Evolutionary conservation across 768 basidiomycete species (phyloP).

Genomic region (Mycena polygramma): DNA sequence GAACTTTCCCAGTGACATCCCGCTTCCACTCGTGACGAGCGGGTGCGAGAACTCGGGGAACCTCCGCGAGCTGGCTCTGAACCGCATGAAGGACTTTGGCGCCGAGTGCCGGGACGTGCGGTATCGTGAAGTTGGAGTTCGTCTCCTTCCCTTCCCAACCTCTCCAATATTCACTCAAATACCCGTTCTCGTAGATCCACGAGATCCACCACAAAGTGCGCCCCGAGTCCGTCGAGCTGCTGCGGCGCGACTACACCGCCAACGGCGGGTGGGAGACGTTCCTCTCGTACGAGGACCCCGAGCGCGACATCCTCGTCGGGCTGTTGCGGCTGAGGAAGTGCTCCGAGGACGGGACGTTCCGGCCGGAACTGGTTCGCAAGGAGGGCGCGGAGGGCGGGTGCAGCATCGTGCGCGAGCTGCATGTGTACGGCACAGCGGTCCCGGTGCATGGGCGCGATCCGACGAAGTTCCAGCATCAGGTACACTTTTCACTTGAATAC

Average conservation of each 20-base stretch:
- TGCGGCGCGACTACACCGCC: constrained; percentile 94
- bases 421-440: constrained; percentile 98
- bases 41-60: constrained; percentile 99
- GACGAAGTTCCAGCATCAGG: constrained; percentile 98
- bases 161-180: constrained; percentile 25
- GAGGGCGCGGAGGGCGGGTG: constrained; percentile 82
- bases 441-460: constrained; percentile 98
- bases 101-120: constrained; percentile 97
- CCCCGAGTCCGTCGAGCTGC: constrained; percentile 94
- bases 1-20: constrained; percentile 81
- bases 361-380: constrained; percentile 86
- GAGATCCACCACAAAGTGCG: constrained; percentile 99
- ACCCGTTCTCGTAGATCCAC: constrained; percentile 75
- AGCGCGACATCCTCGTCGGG: constrained; percentile 95
- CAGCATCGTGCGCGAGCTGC: constrained; percentile 95
- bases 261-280: constrained; percentile 99
- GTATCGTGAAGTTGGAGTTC: constrained; percentile 96
- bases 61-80: constrained; percentile 93
- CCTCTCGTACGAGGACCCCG: constrained; percentile 98
- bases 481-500: constrained; percentile 43
- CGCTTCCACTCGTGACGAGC: constrained; percentile 94
- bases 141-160: constrained; percentile 46
- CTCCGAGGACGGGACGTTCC: constrained; percentile 96
- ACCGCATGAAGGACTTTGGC: constrained; percentile 99
- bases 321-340: constrained; percentile 93